A percentile compares a stretch with the other conserved stretches of the same genome.
phyloP scores from a whole-genome alignment of 345 rosid species.

The Moricandia moricandioides region DNA sequence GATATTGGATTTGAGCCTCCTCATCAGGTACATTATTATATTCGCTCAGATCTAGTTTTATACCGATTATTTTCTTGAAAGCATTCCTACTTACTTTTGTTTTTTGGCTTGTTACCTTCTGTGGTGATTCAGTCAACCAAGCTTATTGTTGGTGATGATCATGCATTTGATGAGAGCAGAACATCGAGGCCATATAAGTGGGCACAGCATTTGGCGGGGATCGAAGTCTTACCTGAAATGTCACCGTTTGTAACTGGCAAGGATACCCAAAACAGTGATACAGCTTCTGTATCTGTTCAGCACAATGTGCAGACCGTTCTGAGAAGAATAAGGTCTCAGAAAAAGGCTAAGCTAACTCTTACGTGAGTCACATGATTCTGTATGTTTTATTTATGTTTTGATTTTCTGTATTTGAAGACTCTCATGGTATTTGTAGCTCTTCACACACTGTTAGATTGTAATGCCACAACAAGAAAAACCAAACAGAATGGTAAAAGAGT shows the following conservation, averaged over 20 bases:
- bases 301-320: constrained; percentile 68
- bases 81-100: background rate
- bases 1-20: constrained; percentile 89
- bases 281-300: constrained; percentile 55
- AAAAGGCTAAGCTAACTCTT: constrained; percentile 64
- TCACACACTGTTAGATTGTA: background rate
- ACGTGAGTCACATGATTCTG: constrained; percentile 66
- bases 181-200: constrained; percentile 82
- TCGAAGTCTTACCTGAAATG: constrained; percentile 86
- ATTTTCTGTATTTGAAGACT: constrained; percentile 1
- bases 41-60: background rate
- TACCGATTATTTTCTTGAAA: background rate
- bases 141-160: constrained; percentile 56
- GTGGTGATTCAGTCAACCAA: constrained; percentile 70
- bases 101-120: background rate
- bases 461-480: background rate
- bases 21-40: constrained; percentile 55
- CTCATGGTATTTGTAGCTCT: constrained; percentile 2
- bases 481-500: background rate
- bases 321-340: constrained; percentile 71
- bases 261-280: constrained; percentile 48
- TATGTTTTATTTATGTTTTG: constrained; percentile 36
- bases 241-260: constrained; percentile 57
- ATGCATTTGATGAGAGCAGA: constrained; percentile 57
- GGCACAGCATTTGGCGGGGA: constrained; percentile 95